Conservation (phyloP, 2,329 filamentous ascomycete species). For the Botrytis porri region DNA sequence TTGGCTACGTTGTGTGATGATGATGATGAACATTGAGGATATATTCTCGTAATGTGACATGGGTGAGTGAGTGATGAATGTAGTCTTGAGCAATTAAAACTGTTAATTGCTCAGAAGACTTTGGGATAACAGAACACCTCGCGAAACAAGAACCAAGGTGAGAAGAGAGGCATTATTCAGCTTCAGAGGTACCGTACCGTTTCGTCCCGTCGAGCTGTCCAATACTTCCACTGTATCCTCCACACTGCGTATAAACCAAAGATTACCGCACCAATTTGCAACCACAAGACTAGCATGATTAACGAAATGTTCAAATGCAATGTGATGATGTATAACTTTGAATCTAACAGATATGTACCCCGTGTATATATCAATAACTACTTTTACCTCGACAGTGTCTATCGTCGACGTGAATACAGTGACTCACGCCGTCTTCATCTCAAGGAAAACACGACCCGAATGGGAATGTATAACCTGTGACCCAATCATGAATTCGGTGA, state of each 20-base stretch:
- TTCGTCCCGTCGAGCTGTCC: background rate
- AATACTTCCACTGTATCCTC: background rate
- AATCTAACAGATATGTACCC: background rate
- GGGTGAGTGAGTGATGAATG: background rate
- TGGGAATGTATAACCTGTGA: constrained; percentile 4
- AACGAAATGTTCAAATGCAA: background rate
- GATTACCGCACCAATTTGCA: background rate
- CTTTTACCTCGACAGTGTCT: background rate
- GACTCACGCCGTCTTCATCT: background rate
- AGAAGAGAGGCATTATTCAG: background rate
- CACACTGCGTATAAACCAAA: constrained; percentile 1
- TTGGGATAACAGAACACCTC: too few relatives aligned
- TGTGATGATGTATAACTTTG: background rate
- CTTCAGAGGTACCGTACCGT: background rate
- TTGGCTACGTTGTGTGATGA: background rate
- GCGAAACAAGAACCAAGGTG: too few relatives aligned
- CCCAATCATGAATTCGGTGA: background rate
- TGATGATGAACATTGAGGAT: background rate
- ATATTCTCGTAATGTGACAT: background rate
- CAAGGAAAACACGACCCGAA: constrained; percentile 12
- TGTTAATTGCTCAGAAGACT: background rate
- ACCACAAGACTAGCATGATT: background rate
- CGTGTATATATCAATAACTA: background rate
- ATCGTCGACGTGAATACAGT: background rate
- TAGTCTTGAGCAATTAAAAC: background rate